phyloP scores from a whole-genome alignment of 371 early-diverging fungal species.

The Lichtheimia hyalospora region DNA sequence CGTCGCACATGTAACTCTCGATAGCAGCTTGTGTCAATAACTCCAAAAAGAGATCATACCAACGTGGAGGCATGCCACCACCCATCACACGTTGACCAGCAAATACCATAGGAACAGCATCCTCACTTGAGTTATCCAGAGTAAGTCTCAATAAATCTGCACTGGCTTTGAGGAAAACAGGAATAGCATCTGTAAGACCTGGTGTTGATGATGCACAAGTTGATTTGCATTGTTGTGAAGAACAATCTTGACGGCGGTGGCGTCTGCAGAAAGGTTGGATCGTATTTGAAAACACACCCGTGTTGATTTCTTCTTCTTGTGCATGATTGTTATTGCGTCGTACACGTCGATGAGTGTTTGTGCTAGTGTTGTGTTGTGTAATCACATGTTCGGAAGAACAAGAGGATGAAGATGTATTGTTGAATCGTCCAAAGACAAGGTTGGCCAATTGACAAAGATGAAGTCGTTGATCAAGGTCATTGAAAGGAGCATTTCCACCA shows the following conservation, averaged over 20 bases:
- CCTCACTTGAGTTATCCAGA: conserved; percentile 21
- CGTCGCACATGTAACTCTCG: conserved; percentile 61
- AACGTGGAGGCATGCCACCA: conserved; percentile 56
- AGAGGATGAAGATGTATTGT: conserved; percentile 33
- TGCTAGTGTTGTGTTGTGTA: conserved; percentile 21
- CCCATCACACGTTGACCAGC: conserved; percentile 53
- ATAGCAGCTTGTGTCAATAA: conserved; percentile 63
- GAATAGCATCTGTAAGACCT: conserved; percentile 60
- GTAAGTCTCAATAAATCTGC: conserved; percentile 51
- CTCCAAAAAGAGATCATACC: conserved; percentile 61
- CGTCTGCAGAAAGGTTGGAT: conserved; percentile 39
- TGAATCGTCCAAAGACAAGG: conserved; percentile 64
- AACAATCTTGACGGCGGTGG: conserved; percentile 27
- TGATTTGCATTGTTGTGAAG: not conserved
- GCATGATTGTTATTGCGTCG: conserved; percentile 14
- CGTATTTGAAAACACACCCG: conserved; percentile 21
- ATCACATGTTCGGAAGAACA: conserved; percentile 37
- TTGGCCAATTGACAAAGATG: conserved; percentile 64
- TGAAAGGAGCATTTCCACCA: conserved; percentile 38
- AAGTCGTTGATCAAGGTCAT: conserved; percentile 55
- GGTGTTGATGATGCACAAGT: conserved; percentile 6
- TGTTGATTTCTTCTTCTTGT: conserved; percentile 4
- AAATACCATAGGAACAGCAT: conserved; percentile 35
- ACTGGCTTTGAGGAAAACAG: conserved; percentile 56
- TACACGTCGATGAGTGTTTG: conserved; percentile 11